These are phyloP conservation scores for Piloderma croceum DNA, from an alignment of 768 basidiomycete species.

Conservation along the genomic window DNA sequence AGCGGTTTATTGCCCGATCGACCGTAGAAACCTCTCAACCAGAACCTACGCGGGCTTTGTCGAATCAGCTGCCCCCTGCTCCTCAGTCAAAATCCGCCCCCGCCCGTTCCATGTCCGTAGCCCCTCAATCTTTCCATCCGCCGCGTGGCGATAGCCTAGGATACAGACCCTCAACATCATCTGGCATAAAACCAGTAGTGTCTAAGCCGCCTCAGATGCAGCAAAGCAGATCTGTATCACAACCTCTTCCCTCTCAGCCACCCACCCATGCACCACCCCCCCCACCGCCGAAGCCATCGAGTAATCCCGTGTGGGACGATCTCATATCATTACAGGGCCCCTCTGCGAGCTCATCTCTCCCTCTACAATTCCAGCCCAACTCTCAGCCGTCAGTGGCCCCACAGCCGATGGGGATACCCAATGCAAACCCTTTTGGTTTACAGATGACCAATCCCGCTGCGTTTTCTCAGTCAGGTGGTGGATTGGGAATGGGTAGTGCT, in stretches of 20 bases:
- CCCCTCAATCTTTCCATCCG: constrained; percentile 15
- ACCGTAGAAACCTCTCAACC: constrained; percentile 43
- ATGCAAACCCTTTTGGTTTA: constrained; percentile 12
- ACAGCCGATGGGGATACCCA: no score
- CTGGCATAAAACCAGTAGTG: constrained; percentile 12
- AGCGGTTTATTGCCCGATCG: constrained; percentile 52
- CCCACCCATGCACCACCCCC: constrained; percentile 20
- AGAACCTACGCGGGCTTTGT: constrained; percentile 37
- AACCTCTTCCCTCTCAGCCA: constrained; percentile 24
- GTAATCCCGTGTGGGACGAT: constrained; percentile 53
- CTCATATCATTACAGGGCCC: constrained; percentile 43
- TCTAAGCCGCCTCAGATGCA: constrained; percentile 18
- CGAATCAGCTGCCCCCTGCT: constrained; percentile 22
- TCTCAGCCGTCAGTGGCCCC: no score
- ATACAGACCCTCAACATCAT: constrained; percentile 16
- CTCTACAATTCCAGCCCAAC: constrained; percentile 35
- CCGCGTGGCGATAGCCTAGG: constrained; percentile 23
- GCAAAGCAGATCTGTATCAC: constrained; percentile 28
- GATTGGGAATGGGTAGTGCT: neutral
- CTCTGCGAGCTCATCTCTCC: constrained; percentile 36
- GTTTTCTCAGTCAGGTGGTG: neutral
- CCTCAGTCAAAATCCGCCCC: constrained; percentile 10
- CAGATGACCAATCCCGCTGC: constrained; percentile 2
- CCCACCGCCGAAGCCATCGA: constrained; percentile 15
- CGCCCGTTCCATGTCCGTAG: no score